A percentile compares a stretch with the other conserved stretches of the same genome.
Evolutionary conservation across 2,329 filamentous ascomycete species (phyloP).

Genomic region (Westerdykella ornata): DNA sequence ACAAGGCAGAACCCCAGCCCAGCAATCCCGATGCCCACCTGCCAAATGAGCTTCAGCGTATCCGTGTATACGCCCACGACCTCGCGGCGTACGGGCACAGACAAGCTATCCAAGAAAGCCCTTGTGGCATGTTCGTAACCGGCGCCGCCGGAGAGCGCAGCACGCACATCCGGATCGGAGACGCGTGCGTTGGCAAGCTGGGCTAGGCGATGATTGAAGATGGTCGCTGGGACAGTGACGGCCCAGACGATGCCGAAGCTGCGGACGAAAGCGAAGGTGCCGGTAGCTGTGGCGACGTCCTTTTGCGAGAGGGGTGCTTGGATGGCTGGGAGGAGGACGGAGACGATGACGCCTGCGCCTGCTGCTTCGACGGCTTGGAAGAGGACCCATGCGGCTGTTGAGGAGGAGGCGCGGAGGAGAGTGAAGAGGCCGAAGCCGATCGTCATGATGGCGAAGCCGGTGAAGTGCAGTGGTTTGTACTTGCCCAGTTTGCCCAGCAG

Average conservation of each 20-base stretch:
- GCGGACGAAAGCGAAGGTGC: conserved; percentile 11
- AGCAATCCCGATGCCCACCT: conserved; percentile 24
- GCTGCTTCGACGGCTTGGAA: conserved; percentile 4
- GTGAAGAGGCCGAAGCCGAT: conserved; percentile 17
- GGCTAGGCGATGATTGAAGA: conserved; percentile 11
- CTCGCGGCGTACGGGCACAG: conserved; percentile 4
- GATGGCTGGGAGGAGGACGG: conserved; percentile 8
- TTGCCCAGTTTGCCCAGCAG: conserved; percentile 18
- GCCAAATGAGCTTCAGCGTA: conserved; percentile 28
- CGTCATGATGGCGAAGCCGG: conserved; percentile 18
- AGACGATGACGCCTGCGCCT: conserved; percentile 1
- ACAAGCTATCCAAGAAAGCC: not conserved
- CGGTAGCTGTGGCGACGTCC: conserved; percentile 9
- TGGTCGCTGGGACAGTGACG: conserved; percentile 9
- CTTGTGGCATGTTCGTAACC: conserved; percentile 6
- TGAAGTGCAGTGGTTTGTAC: conserved; percentile 24
- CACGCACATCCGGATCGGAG: not conserved
- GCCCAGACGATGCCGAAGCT: conserved; percentile 17
- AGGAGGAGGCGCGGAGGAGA: conserved; percentile 9
- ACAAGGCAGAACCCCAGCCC: conserved; percentile 2
- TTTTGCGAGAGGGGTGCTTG: conserved; percentile 7
- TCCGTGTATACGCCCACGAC: conserved; percentile 25
- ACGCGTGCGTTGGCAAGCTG: conserved; percentile 1
- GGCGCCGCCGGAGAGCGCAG: conserved; percentile 1
- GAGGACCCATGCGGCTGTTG: conserved; percentile 13